Evolutionary conservation across 1,139 yeast species (phyloP).

Genomic region (Pichia sp.): DNA sequence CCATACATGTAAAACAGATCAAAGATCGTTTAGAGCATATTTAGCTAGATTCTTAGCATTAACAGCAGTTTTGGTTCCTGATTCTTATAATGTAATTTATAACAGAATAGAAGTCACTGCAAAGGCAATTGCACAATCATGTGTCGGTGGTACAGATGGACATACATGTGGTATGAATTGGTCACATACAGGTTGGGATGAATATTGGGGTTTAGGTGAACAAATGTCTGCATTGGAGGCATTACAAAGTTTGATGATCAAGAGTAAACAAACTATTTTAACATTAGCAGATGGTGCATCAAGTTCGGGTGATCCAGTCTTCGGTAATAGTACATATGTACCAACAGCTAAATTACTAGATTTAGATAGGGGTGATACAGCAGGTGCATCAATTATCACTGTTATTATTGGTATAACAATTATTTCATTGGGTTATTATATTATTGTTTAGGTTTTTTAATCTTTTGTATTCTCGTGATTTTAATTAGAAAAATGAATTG

Average conservation of each 20-base stretch:
- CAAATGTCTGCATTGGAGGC: slow-evolving; percentile 85
- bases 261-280: slow-evolving; percentile 49
- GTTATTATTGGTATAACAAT: slow-evolving; percentile 62
- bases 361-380: slow-evolving; percentile 59
- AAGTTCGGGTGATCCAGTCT: slow-evolving; percentile 51
- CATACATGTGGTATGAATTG: slow-evolving; percentile 88
- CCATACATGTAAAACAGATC: slow-evolving; percentile 73
- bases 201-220: slow-evolving; percentile 82
- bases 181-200: slow-evolving; percentile 71
- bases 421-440: slow-evolving; percentile 44
- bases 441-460: slow-evolving; percentile 5
- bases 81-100: slow-evolving; percentile 47
- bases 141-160: slow-evolving; percentile 82
- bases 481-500: no score
- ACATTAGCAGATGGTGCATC: slow-evolving; percentile 57
- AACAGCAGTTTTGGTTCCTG: slow-evolving; percentile 68
- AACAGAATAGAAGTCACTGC: slow-evolving; percentile 57
- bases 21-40: slow-evolving; percentile 82
- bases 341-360: slow-evolving; percentile 31
- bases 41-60: slow-evolving; percentile 69
- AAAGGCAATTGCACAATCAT: slow-evolving; percentile 69
- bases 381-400: slow-evolving; percentile 87
- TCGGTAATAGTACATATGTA: slow-evolving; percentile 40
- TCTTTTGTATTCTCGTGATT: neutral
- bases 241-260: slow-evolving; percentile 55